phyloP scores from a whole-genome alignment of 2,329 filamentous ascomycete genomes.

The Gyromitra esculenta region DNA sequence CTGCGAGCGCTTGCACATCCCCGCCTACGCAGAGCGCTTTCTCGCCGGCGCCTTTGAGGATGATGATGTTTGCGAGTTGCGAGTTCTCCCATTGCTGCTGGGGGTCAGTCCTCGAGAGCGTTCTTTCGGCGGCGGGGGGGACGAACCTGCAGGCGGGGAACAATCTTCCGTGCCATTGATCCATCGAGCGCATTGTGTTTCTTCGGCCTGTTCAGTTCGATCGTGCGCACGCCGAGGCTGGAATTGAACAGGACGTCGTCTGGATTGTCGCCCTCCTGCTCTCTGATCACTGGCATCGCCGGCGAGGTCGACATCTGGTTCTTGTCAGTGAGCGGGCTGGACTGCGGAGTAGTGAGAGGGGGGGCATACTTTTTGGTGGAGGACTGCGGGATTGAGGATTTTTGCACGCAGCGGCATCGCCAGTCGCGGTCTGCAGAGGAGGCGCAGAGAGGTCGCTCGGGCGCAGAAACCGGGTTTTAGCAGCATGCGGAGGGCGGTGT shows the following conservation, averaged over 20 bases:
- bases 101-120: not conserved
- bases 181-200: constrained; percentile 93
- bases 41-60: constrained; percentile 88
- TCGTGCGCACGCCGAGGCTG: constrained; percentile 85
- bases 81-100: constrained; percentile 88
- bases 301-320: constrained; percentile 47
- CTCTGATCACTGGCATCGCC: constrained; percentile 53
- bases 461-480: constrained; percentile 19
- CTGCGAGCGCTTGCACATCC: constrained; percentile 82
- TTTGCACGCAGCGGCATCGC: constrained; percentile 85
- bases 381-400: constrained; percentile 70
- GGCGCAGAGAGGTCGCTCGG: constrained; percentile 23
- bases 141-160: constrained; percentile 75
- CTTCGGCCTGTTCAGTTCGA: constrained; percentile 91
- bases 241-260: constrained; percentile 94
- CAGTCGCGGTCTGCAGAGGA: constrained; percentile 60
- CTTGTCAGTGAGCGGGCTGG: not conserved
- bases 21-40: constrained; percentile 93
- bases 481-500: constrained; percentile 23
- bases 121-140: not conserved
- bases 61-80: constrained; percentile 87
- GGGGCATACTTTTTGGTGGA: constrained; percentile 65
- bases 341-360: constrained; percentile 53
- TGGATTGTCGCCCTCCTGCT: constrained; percentile 68
- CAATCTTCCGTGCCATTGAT: constrained; percentile 95